Conservation (phyloP, 495 filamentous ascomycete species). For the Trichoderma erinaceum region DNA sequence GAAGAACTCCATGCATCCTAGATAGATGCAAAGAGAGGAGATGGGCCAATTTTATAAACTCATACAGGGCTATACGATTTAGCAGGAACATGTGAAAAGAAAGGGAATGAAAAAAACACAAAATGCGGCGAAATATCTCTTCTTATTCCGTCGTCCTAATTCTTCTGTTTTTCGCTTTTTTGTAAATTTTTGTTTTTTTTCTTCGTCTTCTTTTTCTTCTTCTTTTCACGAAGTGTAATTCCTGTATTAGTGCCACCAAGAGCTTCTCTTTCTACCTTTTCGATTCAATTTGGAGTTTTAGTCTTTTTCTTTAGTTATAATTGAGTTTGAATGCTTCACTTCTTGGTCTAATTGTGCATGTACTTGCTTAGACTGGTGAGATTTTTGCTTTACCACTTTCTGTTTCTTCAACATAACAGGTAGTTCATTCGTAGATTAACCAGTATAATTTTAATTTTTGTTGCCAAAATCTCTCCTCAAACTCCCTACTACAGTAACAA, state of each 20-base stretch:
- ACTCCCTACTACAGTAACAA: no score
- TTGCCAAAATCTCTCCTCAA: no score
- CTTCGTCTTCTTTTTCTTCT: background rate
- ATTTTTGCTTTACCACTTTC: no score
- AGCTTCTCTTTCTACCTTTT: background rate
- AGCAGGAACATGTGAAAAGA: background rate
- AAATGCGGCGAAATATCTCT: background rate
- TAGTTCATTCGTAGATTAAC: no score
- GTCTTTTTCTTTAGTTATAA: background rate
- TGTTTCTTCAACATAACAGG: no score
- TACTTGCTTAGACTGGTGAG: no score
- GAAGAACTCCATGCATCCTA: background rate
- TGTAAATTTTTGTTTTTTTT: background rate
- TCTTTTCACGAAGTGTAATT: background rate
- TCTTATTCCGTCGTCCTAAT: background rate
- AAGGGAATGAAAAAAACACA: background rate
- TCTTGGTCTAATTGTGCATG: background rate
- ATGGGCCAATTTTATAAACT: background rate
- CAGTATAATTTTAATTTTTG: no score
- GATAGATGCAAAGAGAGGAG: background rate
- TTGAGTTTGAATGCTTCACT: no score
- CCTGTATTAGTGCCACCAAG: constrained; percentile 1
- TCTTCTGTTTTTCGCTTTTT: background rate
- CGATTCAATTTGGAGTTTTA: background rate
- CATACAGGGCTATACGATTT: constrained; percentile 8